Evolutionary conservation across 257 asterid genomes (phyloP).

Genomic region (Lithospermum erythrorhizon): DNA sequence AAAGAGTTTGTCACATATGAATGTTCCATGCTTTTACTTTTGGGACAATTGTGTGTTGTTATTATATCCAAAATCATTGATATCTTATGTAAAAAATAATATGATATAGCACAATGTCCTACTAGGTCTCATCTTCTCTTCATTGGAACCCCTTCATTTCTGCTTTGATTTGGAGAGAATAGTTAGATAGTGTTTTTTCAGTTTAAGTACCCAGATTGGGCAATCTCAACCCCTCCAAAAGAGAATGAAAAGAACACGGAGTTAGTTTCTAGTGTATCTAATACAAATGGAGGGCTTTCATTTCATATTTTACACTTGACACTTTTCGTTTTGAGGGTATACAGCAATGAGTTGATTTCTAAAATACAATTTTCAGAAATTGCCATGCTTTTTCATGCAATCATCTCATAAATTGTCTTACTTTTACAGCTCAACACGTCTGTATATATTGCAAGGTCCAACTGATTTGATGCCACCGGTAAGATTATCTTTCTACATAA

Average conservation of each 20-base stretch:
- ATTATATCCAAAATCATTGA: not conserved
- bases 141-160: not conserved
- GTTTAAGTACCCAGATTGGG: not conserved
- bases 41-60: not conserved
- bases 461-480: constrained; percentile 84
- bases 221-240: not conserved
- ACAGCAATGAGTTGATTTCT: not conserved
- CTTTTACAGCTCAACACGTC: constrained; percentile 71
- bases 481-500: constrained; percentile 14
- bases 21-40: not conserved
- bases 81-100: not conserved
- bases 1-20: not conserved
- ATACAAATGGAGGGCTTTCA: not conserved
- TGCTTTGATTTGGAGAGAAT: not conserved
- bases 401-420: constrained; percentile 9
- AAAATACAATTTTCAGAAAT: too few relatives aligned
- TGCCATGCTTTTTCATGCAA: not conserved
- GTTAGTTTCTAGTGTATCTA: not conserved
- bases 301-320: not conserved
- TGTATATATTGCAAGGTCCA: constrained; percentile 91
- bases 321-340: not conserved
- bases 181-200: not conserved
- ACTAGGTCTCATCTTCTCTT: not conserved
- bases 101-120: not conserved
- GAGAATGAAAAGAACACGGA: not conserved